These are phyloP conservation scores for Dothistroma septosporum DNA, from an alignment of 2,329 filamentous ascomycete species.

Conservation along the genomic window DNA sequence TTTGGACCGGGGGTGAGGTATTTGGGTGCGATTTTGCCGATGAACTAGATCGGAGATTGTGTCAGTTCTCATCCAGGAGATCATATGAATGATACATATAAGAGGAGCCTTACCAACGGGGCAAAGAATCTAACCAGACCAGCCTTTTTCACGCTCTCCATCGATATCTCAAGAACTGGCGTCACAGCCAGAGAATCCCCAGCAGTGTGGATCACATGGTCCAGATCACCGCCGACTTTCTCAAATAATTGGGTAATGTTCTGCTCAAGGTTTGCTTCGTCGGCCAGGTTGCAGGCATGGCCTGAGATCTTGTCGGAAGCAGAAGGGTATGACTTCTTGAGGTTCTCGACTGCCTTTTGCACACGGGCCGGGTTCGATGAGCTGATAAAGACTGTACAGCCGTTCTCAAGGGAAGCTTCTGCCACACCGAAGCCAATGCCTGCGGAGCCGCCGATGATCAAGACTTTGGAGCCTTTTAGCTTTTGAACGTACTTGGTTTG, in stretches of 20 bases:
- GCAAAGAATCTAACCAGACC: slow-evolving; percentile 51
- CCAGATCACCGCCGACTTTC: slow-evolving; percentile 38
- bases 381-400: slow-evolving; percentile 56
- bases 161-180: slow-evolving; percentile 41
- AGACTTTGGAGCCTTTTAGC: slow-evolving; percentile 46
- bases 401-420: slow-evolving; percentile 53
- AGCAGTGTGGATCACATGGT: slow-evolving; percentile 58
- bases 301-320: slow-evolving; percentile 40
- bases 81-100: not conserved
- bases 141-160: slow-evolving; percentile 40
- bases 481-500: slow-evolving; percentile 47
- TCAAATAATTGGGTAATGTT: slow-evolving; percentile 48
- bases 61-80: not conserved
- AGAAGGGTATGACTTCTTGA: slow-evolving; percentile 45
- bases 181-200: slow-evolving; percentile 45
- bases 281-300: slow-evolving; percentile 48
- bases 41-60: slow-evolving; percentile 27
- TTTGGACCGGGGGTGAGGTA: slow-evolving; percentile 43
- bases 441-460: slow-evolving; percentile 59
- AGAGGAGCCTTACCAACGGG: slow-evolving; percentile 33
- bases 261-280: slow-evolving; percentile 44
- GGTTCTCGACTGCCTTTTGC: slow-evolving; percentile 42
- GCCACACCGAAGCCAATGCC: slow-evolving; percentile 62
- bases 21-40: slow-evolving; percentile 48
- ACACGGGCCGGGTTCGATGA: slow-evolving; percentile 54